Percentiles rank a stretch among this genome's conserved stretches.
phyloP scores from a whole-genome alignment of 192 early-diverging fungal species.

The Phlyctochytrium arcticum region DNA sequence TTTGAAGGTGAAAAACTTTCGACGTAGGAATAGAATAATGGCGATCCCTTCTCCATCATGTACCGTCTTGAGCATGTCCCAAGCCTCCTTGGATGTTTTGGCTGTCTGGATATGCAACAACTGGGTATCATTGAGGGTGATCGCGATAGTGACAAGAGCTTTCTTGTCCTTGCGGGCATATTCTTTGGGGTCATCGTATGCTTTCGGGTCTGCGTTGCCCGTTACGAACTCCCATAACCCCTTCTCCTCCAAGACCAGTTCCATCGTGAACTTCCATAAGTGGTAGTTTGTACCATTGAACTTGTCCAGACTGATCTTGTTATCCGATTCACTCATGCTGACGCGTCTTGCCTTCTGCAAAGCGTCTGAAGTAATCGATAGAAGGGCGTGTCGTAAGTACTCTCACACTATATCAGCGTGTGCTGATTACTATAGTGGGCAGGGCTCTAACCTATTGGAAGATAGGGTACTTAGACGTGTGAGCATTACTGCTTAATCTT shows the following conservation, averaged over 20 bases:
- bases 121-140: neutral
- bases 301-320: neutral
- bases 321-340: neutral
- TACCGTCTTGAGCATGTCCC: neutral
- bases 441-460: too few species aligned
- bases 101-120: neutral
- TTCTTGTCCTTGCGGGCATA: neutral
- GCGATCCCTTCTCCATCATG: neutral
- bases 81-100: neutral
- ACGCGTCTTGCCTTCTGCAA: too few species aligned
- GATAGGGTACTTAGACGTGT: too few species aligned
- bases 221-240: neutral
- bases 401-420: too few species aligned
- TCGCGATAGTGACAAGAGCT: neutral
- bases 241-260: neutral
- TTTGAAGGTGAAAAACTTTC: neutral
- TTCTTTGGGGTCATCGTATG: neutral
- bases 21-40: neutral
- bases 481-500: too few species aligned
- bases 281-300: slow-evolving; percentile 1
- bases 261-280: slow-evolving; percentile 5
- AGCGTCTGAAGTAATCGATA: too few species aligned
- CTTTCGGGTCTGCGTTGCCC: neutral
- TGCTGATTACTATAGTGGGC: too few species aligned
- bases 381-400: too few species aligned